A percentile compares a stretch with the other conserved stretches of the same genome.
Conservation (phyloP, 1,284 basidiomycete species). For the Apiotrichum mycotoxinovorans region DNA sequence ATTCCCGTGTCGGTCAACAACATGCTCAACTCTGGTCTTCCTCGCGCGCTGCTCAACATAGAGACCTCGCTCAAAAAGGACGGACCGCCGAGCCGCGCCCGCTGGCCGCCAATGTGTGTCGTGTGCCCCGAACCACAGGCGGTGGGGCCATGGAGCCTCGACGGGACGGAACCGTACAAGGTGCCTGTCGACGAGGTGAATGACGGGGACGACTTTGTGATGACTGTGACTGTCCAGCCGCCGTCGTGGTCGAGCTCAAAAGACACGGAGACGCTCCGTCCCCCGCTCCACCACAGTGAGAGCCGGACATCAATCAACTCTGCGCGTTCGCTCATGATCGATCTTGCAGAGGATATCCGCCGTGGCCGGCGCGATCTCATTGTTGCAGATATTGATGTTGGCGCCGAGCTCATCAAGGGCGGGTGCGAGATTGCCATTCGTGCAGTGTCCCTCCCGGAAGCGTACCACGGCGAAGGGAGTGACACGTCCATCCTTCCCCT, state of each 20-base stretch:
- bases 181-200: conserved; percentile 36
- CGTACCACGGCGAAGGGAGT: conserved; percentile 18
- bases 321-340: conserved; percentile 37
- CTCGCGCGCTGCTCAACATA: conserved; percentile 65
- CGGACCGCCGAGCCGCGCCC: conserved; percentile 60
- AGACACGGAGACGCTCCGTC: conserved; percentile 20
- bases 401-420: conserved; percentile 26
- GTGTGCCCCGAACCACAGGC: conserved; percentile 30
- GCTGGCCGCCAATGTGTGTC: conserved; percentile 57
- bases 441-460: conserved; percentile 38
- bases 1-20: conserved; percentile 84
- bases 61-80: conserved; percentile 64
- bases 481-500: conserved; percentile 25
- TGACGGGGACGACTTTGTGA: conserved; percentile 28
- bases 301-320: conserved; percentile 31
- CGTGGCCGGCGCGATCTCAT: conserved; percentile 37
- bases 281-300: conserved; percentile 32
- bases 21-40: conserved; percentile 72
- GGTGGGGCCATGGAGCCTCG: conserved; percentile 35
- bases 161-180: conserved; percentile 30
- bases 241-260: conserved; percentile 6
- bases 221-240: conserved; percentile 41
- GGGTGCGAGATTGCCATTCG: conserved; percentile 39
- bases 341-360: conserved; percentile 41
- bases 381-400: conserved; percentile 40